Evolutionary conservation across 495 filamentous ascomycete genomes (phyloP).

Genomic region (Ascodesmis nigricans): DNA sequence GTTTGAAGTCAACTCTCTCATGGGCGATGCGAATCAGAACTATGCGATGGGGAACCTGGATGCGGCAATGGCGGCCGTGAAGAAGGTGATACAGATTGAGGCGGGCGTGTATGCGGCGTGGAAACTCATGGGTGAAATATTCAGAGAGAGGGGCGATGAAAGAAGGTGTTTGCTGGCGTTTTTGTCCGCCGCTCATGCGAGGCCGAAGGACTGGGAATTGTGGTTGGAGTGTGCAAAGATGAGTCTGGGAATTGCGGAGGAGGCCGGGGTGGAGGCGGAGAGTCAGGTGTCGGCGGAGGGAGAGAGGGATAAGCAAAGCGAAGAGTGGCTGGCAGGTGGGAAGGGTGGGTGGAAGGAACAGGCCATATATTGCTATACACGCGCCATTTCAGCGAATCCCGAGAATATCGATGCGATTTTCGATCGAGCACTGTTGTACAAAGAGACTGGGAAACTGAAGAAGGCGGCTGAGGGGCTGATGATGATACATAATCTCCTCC

Average conservation of each 20-base stretch:
- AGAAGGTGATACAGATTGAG: conserved; percentile 21
- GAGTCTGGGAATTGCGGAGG: no score
- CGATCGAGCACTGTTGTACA: conserved; percentile 18
- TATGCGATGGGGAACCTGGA: conserved; percentile 16
- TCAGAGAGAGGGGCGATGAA: conserved; percentile 21
- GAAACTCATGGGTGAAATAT: conserved; percentile 22
- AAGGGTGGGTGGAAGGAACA: conserved; percentile 18
- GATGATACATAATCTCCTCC: conserved; percentile 14
- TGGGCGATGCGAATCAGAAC: conserved; percentile 19
- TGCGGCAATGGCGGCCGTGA: conserved; percentile 17
- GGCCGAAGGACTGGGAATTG: conserved; percentile 21
- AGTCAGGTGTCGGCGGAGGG: no score
- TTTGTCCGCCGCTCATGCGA: conserved; percentile 20
- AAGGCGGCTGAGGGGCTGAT: conserved; percentile 21
- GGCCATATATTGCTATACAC: conserved; percentile 21
- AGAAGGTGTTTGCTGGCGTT: conserved; percentile 20
- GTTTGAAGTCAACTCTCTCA: conserved; percentile 18
- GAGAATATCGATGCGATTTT: conserved; percentile 23
- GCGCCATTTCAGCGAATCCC: conserved; percentile 18
- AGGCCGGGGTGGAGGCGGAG: no score
- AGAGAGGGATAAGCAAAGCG: no score
- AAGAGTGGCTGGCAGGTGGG: conserved; percentile 19
- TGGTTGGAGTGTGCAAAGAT: conserved; percentile 22
- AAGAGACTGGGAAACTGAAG: conserved; percentile 14
- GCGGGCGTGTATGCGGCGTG: conserved; percentile 21